These are phyloP conservation scores for Triangularia setosa DNA, from an alignment of 2,329 filamentous ascomycete genomes.

Conservation along the genomic window DNA sequence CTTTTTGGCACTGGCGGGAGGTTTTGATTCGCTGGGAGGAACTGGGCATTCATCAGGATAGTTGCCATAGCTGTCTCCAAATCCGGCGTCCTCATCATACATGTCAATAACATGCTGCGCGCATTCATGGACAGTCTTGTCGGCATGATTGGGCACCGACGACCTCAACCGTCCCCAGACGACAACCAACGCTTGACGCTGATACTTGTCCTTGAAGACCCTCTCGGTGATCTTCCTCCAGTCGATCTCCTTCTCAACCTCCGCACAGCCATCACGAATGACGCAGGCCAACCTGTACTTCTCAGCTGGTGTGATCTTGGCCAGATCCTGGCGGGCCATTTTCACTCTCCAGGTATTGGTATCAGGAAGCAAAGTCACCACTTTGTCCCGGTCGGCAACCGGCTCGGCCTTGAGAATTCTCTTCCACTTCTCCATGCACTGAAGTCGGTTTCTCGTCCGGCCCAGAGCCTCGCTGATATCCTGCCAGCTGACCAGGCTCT, in stretches of 20 bases:
- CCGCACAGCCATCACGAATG: conserved; percentile 39
- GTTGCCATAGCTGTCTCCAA: conserved; percentile 6
- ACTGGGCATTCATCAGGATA: not conserved
- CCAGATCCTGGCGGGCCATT: conserved; percentile 40
- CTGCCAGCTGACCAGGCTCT: conserved; percentile 61
- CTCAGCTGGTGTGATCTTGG: conserved; percentile 41
- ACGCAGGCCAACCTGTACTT: conserved; percentile 42
- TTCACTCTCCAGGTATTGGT: conserved; percentile 41
- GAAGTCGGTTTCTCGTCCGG: conserved; percentile 58
- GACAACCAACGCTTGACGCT: conserved; percentile 22
- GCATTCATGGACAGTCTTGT: conserved; percentile 20
- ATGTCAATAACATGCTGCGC: conserved; percentile 23
- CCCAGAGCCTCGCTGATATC: conserved; percentile 60
- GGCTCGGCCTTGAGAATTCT: conserved; percentile 35
- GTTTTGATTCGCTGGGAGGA: not conserved
- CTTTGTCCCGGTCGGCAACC: conserved; percentile 15
- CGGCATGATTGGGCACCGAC: conserved; percentile 21
- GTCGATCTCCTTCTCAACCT: conserved; percentile 44
- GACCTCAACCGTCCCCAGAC: conserved; percentile 25
- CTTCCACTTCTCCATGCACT: conserved; percentile 67
- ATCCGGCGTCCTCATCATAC: conserved; percentile 24
- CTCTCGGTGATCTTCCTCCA: conserved; percentile 36
- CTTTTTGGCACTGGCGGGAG: not conserved
- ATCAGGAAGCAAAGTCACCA: conserved; percentile 20
- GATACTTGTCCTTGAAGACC: conserved; percentile 18